A percentile compares a stretch with the other conserved stretches of the same genome.
Evolutionary conservation across 2,329 filamentous ascomycete species (phyloP).

Genomic region (Xylariaceae sp.): DNA sequence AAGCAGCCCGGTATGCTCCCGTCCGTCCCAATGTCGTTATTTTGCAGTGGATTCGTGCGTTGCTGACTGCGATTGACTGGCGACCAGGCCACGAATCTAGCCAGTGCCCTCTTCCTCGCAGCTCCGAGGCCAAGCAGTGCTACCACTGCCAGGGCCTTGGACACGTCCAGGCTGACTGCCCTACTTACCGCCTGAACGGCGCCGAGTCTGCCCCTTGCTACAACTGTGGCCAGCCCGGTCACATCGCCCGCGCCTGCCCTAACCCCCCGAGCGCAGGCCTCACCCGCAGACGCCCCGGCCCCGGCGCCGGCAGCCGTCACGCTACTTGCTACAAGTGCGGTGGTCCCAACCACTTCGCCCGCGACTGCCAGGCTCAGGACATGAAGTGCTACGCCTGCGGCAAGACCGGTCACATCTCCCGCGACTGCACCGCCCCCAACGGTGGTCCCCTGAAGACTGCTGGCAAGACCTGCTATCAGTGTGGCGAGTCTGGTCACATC

Average conservation of each 20-base stretch:
- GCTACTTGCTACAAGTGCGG: conserved; percentile 72
- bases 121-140: conserved; percentile 98
- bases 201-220: conserved; percentile 74
- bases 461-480: conserved; percentile 98
- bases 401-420: conserved; percentile 88
- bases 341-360: conserved; percentile 94
- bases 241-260: conserved; percentile 87
- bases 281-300: conserved; percentile 40
- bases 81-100: conserved; percentile 84
- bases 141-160: conserved; percentile 99
- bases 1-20: conserved; percentile 65
- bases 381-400: conserved; percentile 99
- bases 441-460: conserved; percentile 92
- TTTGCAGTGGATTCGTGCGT: not conserved
- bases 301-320: conserved; percentile 51
- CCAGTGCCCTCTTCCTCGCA: conserved; percentile 91
- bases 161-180: conserved; percentile 98
- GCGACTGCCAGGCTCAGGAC: conserved; percentile 95
- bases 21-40: not conserved
- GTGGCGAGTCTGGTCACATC: conserved; percentile 92
- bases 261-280: conserved; percentile 59
- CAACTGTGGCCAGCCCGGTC: conserved; percentile 87
- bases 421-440: conserved; percentile 93
- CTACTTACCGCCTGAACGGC: conserved; percentile 85
- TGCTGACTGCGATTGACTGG: conserved; percentile 17